Base-by-base conservation (phyloP, 257 asterid species). In the Catharanthus roseus region DNA sequence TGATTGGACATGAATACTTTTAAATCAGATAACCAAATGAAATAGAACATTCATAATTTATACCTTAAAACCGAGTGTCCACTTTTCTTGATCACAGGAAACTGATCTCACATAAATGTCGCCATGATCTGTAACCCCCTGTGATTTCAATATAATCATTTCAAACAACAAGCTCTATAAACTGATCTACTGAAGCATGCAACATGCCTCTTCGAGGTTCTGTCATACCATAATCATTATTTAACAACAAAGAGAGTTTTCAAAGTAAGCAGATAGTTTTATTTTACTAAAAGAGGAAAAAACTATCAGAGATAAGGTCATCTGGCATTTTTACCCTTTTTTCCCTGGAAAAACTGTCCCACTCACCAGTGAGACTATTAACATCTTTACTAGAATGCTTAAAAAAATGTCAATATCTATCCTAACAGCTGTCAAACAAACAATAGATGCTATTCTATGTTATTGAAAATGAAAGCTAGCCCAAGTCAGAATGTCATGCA, bases 21-120 rank as follows among this genome's bases (percentile, higher is more conserved):
- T 9, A 19, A 3, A 23, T 28, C 29, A 3, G 41, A 70, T 42
- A 68, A 55, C 12, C 39, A 60, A 44, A 74, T 9, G 54, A 68
- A 80, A 24, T n/a, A 41, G 23, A 4, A 21, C 10, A 19, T 39
- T 23, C 9, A 67, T 29, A 12, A 29, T 28, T 29, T 29, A 19
- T 74, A 86, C 96, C 96, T 88, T 92, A 73, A 90, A 87, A 45
- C 95, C 96, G 81, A 88, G 96, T 31, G 91, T 89, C 97, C 96
- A 90, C 85, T 83, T 90, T 72, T 83, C 81, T 44, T 88, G 93
- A 0, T 69, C 77, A 6, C 69, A 29, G 84, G 85, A 68, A 72
- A 50, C 74, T 82, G 95, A 67, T 65, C 78, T 74, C 33, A 68
- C 56, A 44, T 58, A 66, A 38, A 70, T 39, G 54, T 70, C 72